Evolutionary conservation across 139 green algal species (phyloP), one percentile per base, ranked within the genome.

Genomic region (Tetradesmus lagerheimii): DNA sequence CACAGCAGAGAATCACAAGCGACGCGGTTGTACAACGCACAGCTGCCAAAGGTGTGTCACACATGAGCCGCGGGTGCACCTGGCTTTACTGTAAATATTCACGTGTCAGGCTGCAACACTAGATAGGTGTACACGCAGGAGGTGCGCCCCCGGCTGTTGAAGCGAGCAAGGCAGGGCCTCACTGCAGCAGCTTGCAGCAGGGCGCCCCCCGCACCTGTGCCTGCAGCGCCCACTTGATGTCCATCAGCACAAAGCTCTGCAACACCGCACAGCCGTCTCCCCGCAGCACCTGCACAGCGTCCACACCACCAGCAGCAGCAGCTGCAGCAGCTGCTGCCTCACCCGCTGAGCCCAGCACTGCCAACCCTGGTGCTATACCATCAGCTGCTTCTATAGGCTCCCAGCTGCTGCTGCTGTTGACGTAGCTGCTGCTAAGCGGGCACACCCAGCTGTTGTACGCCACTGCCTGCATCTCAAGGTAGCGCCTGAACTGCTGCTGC

Each of bases 171-270:
- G n/a, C n/a, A n/a, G n/a, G n/a, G n/a, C n/a, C n/a, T n/a, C n/a
- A n/a, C 74, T 35, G 25, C 34, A 43, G 76, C 34, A 57, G 76
- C 62, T 76, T 76, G 29, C 66, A n/a, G 62, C 62, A 29, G 25
- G 15, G 29, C 2, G 8, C 74, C 0, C 1, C 34, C 34, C 74
- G 12, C 38, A 91, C 71, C 57, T 83, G 47, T 39, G 75, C 71
- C 20, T 41, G 41, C 66, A 88, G 80, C 11, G 43, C 16, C 80
- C 88, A 91, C 41, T 83, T 89, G 47, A 88, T 38, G 27, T 88
- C 88, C 31, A 81, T 31, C 64, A 91, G 81, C 25, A 85, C 80
- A 78, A 80, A 79, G 35, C 80, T 88, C 37, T 62, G 57, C 83
- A 53, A 57, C 88, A 91, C 45, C 66, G 29, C 38, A 16, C 62